Evolutionary conservation across 352 stramenopile species (phyloP), one percentile per base, ranked within the genome.

Genomic region (Pilasporangium apinafurcum): DNA sequence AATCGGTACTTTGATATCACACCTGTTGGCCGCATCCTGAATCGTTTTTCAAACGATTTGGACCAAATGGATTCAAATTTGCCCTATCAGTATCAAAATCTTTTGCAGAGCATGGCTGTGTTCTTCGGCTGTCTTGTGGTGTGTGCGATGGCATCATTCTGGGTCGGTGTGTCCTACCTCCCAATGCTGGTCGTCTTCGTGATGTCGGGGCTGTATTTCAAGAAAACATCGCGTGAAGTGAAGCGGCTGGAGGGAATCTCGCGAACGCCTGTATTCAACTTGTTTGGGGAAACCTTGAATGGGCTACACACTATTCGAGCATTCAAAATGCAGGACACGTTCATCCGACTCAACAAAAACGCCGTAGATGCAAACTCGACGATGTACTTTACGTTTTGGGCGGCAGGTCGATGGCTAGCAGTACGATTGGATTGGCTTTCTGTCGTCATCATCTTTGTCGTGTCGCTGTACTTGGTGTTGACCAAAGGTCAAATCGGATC

Each of bases 211-310:
- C 82, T 86, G 18, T 97, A 94, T 51, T 96, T 94, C 56, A 78
- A 96, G 38, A 56, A 65, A 29, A 84, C 60, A 5, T 67, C 78
- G 42, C 60, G 65, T 2, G 91, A 97, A 40, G 62, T 98, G 2
- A 96, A 98, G 66, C 76, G 92, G 6, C 67, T 98, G 26, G 95
- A 98, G 55, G 84, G 81, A 3, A 54, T 97, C n/a, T 64, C 49
- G 8, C 62, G 64, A 14, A 64, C 82, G 13, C 95, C 95, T 6
- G 83, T 98, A 18, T 98, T 95, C 61, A 78, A 79, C 3, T 62
- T 96, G 43, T 78, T 98, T 24, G 68, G 71, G 7, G 91, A 98
- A 63, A 96, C 74, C 8, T 54, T 98, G 12, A 79, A 67, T 32
- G 95, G 95, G 5, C 63, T 98, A 17, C 48, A 83, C 1, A 97